A percentile compares a stretch with the other conserved stretches of the same genome.
phyloP scores from a whole-genome alignment of 2,329 filamentous ascomycete species.

The Chaetomium sp. region DNA sequence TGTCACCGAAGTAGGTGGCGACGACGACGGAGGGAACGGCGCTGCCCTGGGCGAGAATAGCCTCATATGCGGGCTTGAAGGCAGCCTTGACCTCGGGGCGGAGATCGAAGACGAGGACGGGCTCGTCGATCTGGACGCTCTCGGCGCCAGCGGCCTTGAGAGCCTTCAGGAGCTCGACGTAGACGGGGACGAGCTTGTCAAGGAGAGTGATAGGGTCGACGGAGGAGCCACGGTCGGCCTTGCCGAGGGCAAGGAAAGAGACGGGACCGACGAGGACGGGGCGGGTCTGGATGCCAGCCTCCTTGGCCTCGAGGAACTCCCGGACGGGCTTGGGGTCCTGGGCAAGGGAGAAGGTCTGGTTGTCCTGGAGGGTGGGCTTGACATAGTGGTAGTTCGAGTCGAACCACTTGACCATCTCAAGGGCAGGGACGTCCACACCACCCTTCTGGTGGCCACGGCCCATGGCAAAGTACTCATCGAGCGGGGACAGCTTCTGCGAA shows the following conservation, averaged over 20 bases:
- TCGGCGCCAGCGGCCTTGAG: slow-evolving; percentile 96
- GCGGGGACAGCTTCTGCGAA: slow-evolving; percentile 79
- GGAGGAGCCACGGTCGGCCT: slow-evolving; percentile 93
- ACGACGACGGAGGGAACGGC: slow-evolving; percentile 86
- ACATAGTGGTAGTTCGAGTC: slow-evolving; percentile 99
- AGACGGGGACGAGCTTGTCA: slow-evolving; percentile 89
- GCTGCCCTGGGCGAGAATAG: slow-evolving; percentile 73
- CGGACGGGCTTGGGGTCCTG: slow-evolving; percentile 87
- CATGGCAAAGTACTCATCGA: slow-evolving; percentile 99
- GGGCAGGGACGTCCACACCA: slow-evolving; percentile 84
- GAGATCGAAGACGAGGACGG: slow-evolving; percentile 92
- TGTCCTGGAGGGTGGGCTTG: slow-evolving; percentile 96
- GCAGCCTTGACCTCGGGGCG: slow-evolving; percentile 87
- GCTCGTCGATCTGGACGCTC: slow-evolving; percentile 98
- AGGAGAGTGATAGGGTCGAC: slow-evolving; percentile 94
- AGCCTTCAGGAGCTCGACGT: slow-evolving; percentile 87
- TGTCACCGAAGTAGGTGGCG: slow-evolving; percentile 98
- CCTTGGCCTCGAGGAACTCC: slow-evolving; percentile 98
- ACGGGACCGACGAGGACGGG: slow-evolving; percentile 95
- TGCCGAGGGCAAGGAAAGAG: slow-evolving; percentile 95
- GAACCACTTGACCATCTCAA: slow-evolving; percentile 99
- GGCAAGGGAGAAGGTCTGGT: slow-evolving; percentile 91
- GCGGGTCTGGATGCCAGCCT: slow-evolving; percentile 87
- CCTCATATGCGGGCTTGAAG: slow-evolving; percentile 97
- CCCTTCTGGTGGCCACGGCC: slow-evolving; percentile 97